These are phyloP conservation scores for Delonix regia DNA, from an alignment of 306 rosid species.

Conservation along the genomic window DNA sequence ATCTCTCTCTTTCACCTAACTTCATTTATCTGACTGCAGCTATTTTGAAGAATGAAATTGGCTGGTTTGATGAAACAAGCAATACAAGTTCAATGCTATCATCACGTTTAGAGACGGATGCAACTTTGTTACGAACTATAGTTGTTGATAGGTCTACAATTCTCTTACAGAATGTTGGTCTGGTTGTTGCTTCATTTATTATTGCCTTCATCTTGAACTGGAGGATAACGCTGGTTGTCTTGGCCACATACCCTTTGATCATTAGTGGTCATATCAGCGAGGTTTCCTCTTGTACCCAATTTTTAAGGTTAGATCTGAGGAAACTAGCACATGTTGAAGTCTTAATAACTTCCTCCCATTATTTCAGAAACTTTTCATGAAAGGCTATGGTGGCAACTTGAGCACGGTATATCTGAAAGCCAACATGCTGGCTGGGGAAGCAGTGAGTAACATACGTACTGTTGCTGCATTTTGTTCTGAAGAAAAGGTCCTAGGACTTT, in stretches of 20 bases:
- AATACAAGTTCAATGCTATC: conserved; percentile 93
- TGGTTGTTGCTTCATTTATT: conserved; percentile 80
- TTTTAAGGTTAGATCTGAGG: conserved; percentile 4
- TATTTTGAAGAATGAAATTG: conserved; percentile 91
- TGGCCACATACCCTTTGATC: conserved; percentile 90
- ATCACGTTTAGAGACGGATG: conserved; percentile 82
- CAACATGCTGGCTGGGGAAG: conserved; percentile 95
- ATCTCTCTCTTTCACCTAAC: conserved; percentile 12
- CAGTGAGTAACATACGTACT: conserved; percentile 91
- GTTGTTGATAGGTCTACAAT: conserved; percentile 88
- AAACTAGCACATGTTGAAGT: conserved; percentile 17
- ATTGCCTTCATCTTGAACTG: conserved; percentile 90
- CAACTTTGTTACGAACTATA: conserved; percentile 74
- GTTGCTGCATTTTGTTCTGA: conserved; percentile 97
- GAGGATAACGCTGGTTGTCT: conserved; percentile 88
- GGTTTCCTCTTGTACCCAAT: conserved; percentile 46
- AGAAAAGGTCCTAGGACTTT: conserved; percentile 76
- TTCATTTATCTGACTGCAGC: conserved; percentile 56
- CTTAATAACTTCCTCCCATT: conserved; percentile 20
- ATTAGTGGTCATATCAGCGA: conserved; percentile 95
- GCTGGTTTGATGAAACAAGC: conserved; percentile 88
- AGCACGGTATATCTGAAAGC: conserved; percentile 96
- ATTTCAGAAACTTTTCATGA: conserved; percentile 87
- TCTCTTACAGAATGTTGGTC: conserved; percentile 82
- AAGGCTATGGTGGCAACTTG: conserved; percentile 99